Evolutionary conservation across 148 eudicot genomes (phyloP), one percentile per base, ranked within the genome.

Genomic region (Vaccinium darrowii): DNA sequence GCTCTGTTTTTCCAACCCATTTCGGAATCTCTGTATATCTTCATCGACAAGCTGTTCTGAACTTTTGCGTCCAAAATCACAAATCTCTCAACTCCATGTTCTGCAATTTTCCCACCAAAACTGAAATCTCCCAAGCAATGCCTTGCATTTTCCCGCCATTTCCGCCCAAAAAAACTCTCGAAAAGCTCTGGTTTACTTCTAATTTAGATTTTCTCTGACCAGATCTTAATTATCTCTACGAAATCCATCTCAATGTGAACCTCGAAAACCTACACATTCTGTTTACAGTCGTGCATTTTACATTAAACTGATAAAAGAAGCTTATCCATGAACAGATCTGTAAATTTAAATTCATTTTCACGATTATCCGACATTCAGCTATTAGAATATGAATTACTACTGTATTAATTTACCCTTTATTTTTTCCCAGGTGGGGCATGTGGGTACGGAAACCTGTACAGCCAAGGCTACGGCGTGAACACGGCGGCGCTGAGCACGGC

Each of bases 401-500:
- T 57, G 7, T 10, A n/a, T 62, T 77, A n/a, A 73, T 21, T 19
- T 62, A n/a, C 52, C 52, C 10, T 19, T 3, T 78, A 39, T 10
- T 5, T 2, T 16, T 27, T 11, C 63, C 23, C 43, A 91, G 93
- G 93, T 5, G 93, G 93, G 9, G 93, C 93, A 12, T 91, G 93
- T 74, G 93, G 93, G 11, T 91, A 91, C 47, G 93, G 93, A n/a
- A 91, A 91, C 77, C 71, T 91, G 84, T 91, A 91, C 85, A 91
- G 93, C 90, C 91, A 89, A 52, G 93, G 93, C 2, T 91, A 91
- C 57, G 93, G 93, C 0, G 93, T 91, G 67, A 91, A 87, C 90
- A 89, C 89, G 49, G 91, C 90, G 19, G 93, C 91, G n/a, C 86
- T 91, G 67, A 91, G 93, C 89, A 91, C 93, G 1, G 92, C 92